Evolutionary conservation across 768 basidiomycete species (phyloP), one percentile per base, ranked within the genome.

Genomic region (Kwoniella bestiolae): DNA sequence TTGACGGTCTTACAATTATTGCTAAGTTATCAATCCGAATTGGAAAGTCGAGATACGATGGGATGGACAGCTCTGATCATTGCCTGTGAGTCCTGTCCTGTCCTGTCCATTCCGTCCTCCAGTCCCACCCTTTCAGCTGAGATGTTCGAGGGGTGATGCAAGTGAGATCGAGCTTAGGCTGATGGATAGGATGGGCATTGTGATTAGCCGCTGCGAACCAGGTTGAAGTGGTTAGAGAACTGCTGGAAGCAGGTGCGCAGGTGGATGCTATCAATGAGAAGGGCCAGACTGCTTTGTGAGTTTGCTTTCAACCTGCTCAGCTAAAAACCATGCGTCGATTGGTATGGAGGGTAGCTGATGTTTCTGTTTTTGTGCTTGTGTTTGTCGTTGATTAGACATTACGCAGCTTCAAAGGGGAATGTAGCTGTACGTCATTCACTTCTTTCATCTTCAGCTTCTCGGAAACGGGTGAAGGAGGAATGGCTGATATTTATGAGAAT

Each of bases 11-110:
- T 72, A 0, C 80, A 82, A 57, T 63, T 76, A 3, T 50, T 82
- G 3, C 60, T 82, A 16, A 55, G 65, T 0, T 60, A 77, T 65
- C 46, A 67, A 31, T 75, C 79, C 6, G 71, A 81, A n/a, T 56
- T 82, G 5, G 79, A 82, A 46, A 64, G 61, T 1, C 61, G 63
- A 53, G 81, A 82, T 65, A 47, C 57, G 3, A 72, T 76, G 58
- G 81, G 81, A 8, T 80, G 79, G 77, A 82, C 81, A 38, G 67
- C 79, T 9, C 62, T 82, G 46, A 82, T 82, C 73, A 70, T 81
- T 45, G 81, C 81, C 31, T 64, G 81, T 81, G 60, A 65, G 79
- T 69, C 29, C 14, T 53, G 3, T 14, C 2, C 14, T 14, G n/a
- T n/a, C n/a, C n/a, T n/a, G n/a, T n/a, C n/a, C n/a, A n/a, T n/a